Conservation (phyloP, 805 yeast species). For the Saccharomycopsis oosterbeekiorum region DNA sequence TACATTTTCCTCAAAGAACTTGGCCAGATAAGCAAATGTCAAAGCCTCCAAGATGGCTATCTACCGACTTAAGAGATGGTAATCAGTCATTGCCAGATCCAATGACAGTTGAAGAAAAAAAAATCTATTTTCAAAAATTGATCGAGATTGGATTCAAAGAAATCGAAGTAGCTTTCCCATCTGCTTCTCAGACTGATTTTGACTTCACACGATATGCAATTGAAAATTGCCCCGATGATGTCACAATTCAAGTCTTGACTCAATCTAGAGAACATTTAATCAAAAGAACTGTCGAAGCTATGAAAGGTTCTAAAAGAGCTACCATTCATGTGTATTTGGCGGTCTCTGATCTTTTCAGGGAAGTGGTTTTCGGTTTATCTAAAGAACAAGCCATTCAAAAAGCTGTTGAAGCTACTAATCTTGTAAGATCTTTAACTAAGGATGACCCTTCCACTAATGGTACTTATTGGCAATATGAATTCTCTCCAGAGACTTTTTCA, state of each 20-base stretch:
- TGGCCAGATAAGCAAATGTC: constrained; percentile 63
- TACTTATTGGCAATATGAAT: constrained; percentile 63
- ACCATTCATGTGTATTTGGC: constrained; percentile 67
- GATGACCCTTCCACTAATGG: constrained; percentile 58
- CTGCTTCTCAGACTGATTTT: constrained; percentile 75
- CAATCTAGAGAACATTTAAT: constrained; percentile 71
- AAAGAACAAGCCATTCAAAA: constrained; percentile 55
- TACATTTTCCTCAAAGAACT: constrained; percentile 49
- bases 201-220: constrained; percentile 76
- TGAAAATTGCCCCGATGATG: constrained; percentile 69
- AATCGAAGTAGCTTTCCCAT: constrained; percentile 73
- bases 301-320: constrained; percentile 64
- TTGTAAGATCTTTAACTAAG: constrained; percentile 60
- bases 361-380: constrained; percentile 65
- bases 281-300: constrained; percentile 63
- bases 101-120: constrained; percentile 65
- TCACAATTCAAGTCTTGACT: constrained; percentile 60
- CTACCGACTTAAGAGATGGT: constrained; percentile 75
- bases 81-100: constrained; percentile 79
- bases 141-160: constrained; percentile 70
- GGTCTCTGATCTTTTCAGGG: constrained; percentile 65
- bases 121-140: constrained; percentile 63
- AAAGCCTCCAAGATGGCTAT: constrained; percentile 72
- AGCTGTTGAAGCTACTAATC: constrained; percentile 62
- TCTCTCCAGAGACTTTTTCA: constrained; percentile 70